Conservation (phyloP, 371 early-diverging fungal species). For the Fennellomyces sp. region DNA sequence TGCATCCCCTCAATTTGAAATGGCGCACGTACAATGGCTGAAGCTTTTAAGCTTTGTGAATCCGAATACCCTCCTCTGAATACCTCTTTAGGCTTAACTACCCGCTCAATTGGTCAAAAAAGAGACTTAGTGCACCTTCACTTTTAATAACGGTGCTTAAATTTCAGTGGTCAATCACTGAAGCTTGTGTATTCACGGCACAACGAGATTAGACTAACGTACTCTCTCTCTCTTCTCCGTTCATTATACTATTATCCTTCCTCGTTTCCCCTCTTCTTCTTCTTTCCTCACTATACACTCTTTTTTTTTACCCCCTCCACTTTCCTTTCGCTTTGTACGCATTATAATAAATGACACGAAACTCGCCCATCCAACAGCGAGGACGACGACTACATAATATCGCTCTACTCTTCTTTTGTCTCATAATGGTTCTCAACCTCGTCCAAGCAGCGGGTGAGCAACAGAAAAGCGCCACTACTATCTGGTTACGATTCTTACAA, state of each 20-base stretch:
- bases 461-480: background rate
- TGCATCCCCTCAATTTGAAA: no score
- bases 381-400: background rate
- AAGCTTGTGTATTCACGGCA: background rate
- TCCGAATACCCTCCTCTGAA: background rate
- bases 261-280: background rate
- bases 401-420: background rate
- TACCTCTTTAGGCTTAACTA: constrained; percentile 5
- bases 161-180: background rate
- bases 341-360: background rate
- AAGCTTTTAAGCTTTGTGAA: background rate
- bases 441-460: background rate
- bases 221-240: constrained; percentile 6
- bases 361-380: background rate
- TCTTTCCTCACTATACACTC: background rate
- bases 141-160: constrained; percentile 1
- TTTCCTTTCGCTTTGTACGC: background rate
- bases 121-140: background rate
- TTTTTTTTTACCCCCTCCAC: background rate
- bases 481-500: no score
- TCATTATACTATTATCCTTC: constrained; percentile 8
- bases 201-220: constrained; percentile 1
- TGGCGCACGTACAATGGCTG: no score
- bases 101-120: background rate
- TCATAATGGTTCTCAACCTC: background rate